phyloP scores from a whole-genome alignment of 1,284 basidiomycete genomes.

The Chalciporus sp. region DNA sequence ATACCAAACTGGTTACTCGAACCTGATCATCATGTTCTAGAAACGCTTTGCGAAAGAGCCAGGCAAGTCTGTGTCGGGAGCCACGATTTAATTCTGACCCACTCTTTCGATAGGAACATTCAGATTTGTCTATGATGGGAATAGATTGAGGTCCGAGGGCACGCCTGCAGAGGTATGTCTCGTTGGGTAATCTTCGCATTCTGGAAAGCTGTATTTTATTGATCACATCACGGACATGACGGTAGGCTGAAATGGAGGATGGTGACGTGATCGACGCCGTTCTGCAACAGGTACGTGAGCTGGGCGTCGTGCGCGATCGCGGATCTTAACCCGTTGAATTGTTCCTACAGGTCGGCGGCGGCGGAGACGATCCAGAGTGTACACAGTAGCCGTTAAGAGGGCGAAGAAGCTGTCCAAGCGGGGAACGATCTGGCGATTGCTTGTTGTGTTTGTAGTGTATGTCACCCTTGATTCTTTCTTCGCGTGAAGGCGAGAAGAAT shows the following conservation, averaged over 20 bases:
- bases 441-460: conserved; percentile 3
- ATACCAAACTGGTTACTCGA: not conserved
- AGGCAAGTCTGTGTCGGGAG: conserved; percentile 38
- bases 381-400: not conserved
- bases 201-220: conserved; percentile 1
- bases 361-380: not conserved
- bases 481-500: not conserved
- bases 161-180: conserved; percentile 53
- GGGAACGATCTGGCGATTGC: not conserved
- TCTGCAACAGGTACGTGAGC: conserved; percentile 28
- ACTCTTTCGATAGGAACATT: conserved; percentile 47
- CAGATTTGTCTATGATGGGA: conserved; percentile 57
- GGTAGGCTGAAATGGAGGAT: conserved; percentile 31
- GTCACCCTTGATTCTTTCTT: not conserved
- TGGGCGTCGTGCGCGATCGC: not conserved
- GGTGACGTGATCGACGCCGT: conserved; percentile 32
- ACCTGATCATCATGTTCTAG: conserved; percentile 34
- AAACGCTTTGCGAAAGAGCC: conserved; percentile 60
- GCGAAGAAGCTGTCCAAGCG: not conserved
- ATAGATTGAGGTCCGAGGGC: conserved; percentile 47
- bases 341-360: conserved; percentile 20
- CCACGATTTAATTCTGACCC: not conserved
- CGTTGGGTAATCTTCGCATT: not conserved
- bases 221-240: not conserved
- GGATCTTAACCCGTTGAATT: not conserved